Conservation (phyloP, 129 eudicot genomes). For the Flaveria ramosissima region DNA sequence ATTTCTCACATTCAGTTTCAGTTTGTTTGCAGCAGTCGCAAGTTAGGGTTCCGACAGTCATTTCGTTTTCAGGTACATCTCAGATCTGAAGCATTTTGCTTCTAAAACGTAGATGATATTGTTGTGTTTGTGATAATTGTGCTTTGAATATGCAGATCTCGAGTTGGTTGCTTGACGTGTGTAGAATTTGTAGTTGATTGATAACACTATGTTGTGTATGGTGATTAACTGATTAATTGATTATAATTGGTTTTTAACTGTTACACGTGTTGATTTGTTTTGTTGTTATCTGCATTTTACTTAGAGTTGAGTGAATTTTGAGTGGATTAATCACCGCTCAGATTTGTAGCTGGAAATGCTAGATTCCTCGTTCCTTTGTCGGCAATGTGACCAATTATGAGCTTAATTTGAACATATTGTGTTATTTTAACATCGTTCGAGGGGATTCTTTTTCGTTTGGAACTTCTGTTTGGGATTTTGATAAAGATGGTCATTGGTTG, state of each 20-base stretch:
- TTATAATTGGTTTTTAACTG: background rate
- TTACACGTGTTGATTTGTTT: background rate
- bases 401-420: background rate
- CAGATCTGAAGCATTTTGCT: slow-evolving; percentile 60
- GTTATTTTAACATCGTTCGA: too few species aligned
- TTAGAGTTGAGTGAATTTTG: slow-evolving; percentile 2
- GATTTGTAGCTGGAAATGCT: slow-evolving; percentile 21
- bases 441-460: background rate
- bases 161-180: background rate
- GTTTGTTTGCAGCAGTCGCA: slow-evolving; percentile 34
- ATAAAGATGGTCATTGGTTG: background rate
- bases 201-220: background rate
- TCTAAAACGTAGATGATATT: background rate
- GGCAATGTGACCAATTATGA: background rate
- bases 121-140: background rate
- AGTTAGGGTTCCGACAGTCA: slow-evolving; percentile 36
- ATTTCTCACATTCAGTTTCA: slow-evolving; percentile 17
- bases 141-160: slow-evolving; percentile 27
- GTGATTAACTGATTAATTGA: too few species aligned
- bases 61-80: slow-evolving; percentile 40
- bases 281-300: slow-evolving; percentile 1
- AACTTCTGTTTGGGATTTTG: background rate
- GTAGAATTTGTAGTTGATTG: slow-evolving; percentile 12
- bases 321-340: background rate
- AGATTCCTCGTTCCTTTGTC: background rate